These are phyloP conservation scores for Alternaria sp. DNA, from an alignment of 2,329 filamentous ascomycete species.

Conservation along the genomic window DNA sequence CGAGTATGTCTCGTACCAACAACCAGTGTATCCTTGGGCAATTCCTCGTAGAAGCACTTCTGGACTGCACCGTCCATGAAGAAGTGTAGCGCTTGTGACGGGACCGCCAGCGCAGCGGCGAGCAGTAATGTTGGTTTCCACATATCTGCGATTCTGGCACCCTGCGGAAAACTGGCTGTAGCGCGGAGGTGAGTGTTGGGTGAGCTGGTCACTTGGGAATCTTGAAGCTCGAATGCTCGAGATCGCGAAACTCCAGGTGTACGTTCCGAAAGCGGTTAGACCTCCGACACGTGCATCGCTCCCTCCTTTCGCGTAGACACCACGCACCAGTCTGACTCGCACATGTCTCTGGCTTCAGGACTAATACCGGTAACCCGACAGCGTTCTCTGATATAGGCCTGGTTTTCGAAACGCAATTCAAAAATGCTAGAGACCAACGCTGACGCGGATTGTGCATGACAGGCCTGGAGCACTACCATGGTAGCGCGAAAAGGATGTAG, in stretches of 20 bases:
- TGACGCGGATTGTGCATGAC: background rate
- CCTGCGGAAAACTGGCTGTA: constrained; percentile 31
- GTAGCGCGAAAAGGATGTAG: background rate
- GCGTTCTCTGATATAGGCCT: background rate
- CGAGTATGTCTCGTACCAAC: constrained; percentile 67
- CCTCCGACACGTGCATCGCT: constrained; percentile 27
- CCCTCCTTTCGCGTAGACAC: constrained; percentile 13
- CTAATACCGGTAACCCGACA: background rate
- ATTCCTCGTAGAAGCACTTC: constrained; percentile 98
- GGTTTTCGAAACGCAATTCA: background rate
- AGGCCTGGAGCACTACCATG: background rate
- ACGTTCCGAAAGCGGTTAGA: constrained; percentile 34
- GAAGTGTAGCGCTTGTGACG: constrained; percentile 89
- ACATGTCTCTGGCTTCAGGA: background rate
- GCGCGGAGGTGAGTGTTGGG: constrained; percentile 30
- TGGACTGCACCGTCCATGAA: constrained; percentile 86
- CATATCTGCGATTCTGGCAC: constrained; percentile 34
- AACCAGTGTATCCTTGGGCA: constrained; percentile 96
- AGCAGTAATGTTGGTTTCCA: constrained; percentile 66
- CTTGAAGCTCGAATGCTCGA: constrained; percentile 34
- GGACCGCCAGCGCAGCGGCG: constrained; percentile 67
- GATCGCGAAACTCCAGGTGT: constrained; percentile 35
- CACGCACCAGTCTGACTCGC: background rate
- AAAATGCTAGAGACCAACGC: too few relatives aligned
- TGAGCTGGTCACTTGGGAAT: constrained; percentile 32